Evolutionary conservation across 1,139 yeast genomes (phyloP), one percentile per base, ranked within the genome.

Genomic region (Geotrichum citri-aurantii): DNA sequence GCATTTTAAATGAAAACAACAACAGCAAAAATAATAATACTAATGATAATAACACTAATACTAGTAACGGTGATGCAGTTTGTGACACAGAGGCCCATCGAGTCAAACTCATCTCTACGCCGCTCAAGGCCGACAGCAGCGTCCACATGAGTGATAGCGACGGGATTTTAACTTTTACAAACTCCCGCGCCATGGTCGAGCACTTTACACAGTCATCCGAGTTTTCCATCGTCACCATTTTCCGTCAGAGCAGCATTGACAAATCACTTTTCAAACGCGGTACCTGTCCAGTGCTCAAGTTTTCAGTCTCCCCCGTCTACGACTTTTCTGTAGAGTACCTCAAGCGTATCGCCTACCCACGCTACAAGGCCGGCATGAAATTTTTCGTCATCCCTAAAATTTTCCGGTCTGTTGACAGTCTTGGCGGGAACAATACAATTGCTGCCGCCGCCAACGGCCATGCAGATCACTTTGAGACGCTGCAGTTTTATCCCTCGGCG

Each of bases 241-340:
- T 56, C 44, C 61, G 61, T 14, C 61, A 59, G 47, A 55, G 59
- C 51, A 59, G 61, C 50, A 54, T 40, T 6, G 55, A 59, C 42
- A 56, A 52, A 21, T 17, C 51, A 23, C 47, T 31, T 11, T 50
- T 46, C 31, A 59, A 59, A 37, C 50, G 44, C 40, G 61, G 61
- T n/a, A 59, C 61, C 7, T 59, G 61, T 42, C 61, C 61, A n/a
- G 61, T 59, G 3, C 56, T 59, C 47, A 59, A 59, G 47, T 59
- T 59, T 33, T 49, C 33, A 29, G 47, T 59, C 21, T 53, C 61
- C 1, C 61, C 61, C 3, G 58, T 59, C 11, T 46, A 50, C 14
- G 59, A 59, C 31, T 59, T 31, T 27, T 49, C 57, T 11, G 48
- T 59, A 21, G 58, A 54, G 48, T 59, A 46, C 44, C 51, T 59